A percentile compares a stretch with the other conserved stretches of the same genome.
These are phyloP conservation scores for Rosa rugosa DNA, from an alignment of 306 rosid species.

Conservation along the genomic window DNA sequence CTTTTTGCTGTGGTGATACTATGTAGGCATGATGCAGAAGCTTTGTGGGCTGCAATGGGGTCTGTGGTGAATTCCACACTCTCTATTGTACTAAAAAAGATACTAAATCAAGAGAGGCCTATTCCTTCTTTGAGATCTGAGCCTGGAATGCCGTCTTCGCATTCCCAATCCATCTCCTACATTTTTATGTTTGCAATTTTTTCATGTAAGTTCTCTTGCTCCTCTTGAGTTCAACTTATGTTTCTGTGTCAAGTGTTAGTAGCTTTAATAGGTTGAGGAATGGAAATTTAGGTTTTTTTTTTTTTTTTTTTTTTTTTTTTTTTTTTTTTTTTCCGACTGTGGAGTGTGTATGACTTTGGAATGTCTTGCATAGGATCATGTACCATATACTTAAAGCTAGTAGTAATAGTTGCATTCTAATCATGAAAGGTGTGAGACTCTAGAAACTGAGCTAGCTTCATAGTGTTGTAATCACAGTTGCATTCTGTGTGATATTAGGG, in stretches of 20 bases:
- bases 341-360: not conserved
- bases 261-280: not conserved
- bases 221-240: not conserved
- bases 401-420: not conserved
- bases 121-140: slow-evolving; percentile 57
- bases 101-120: slow-evolving; percentile 88
- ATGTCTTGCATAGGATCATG: not conserved
- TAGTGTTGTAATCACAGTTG: not conserved
- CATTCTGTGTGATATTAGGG: not conserved
- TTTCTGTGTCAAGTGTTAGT: not conserved
- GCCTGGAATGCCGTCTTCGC: slow-evolving; percentile 98
- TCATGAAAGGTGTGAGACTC: not conserved
- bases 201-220: slow-evolving; percentile 59
- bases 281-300: not conserved
- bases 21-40: slow-evolving; percentile 80
- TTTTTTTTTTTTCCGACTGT: not conserved
- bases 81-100: slow-evolving; percentile 52
- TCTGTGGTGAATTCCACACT: slow-evolving; percentile 57
- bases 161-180: slow-evolving; percentile 81
- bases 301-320: not conserved
- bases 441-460: not conserved
- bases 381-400: not conserved
- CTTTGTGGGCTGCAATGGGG: slow-evolving; percentile 75
- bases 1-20: slow-evolving; percentile 59
- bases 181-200: slow-evolving; percentile 35